Evolutionary conservation across 164 flowering plant species (phyloP).

Genomic region (Aristolochia californica): DNA sequence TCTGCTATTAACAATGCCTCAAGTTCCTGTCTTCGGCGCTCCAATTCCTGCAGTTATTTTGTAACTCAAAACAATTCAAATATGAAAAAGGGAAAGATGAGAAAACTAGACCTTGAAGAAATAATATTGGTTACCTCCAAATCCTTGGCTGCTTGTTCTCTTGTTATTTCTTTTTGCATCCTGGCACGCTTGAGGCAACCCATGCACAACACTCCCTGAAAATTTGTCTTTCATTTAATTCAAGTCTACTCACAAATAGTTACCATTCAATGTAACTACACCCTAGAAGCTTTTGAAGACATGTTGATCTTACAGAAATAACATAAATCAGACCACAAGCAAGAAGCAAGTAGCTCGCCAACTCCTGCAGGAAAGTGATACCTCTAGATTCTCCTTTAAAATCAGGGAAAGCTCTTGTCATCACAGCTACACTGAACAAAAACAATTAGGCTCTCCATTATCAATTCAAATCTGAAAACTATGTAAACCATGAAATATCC

Average conservation of each 20-base stretch:
- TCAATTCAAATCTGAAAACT: too few relatives aligned
- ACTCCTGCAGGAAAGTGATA: conserved; percentile 63
- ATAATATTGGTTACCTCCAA: conserved; percentile 44
- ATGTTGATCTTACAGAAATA: conserved; percentile 39
- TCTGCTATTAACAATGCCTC: conserved; percentile 45
- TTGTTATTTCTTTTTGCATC: conserved; percentile 52
- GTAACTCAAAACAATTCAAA: background rate
- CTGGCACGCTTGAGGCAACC: conserved; percentile 80
- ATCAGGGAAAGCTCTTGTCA: conserved; percentile 93
- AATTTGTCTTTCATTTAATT: background rate
- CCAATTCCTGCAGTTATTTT: conserved; percentile 48
- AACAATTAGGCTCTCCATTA: too few relatives aligned
- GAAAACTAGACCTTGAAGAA: background rate
- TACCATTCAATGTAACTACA: too few relatives aligned
- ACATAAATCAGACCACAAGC: conserved; percentile 67
- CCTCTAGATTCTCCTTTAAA: conserved; percentile 19
- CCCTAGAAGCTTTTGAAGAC: too few relatives aligned
- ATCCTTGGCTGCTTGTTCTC: conserved; percentile 71
- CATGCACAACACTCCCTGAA: conserved; percentile 72
- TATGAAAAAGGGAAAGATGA: too few relatives aligned
- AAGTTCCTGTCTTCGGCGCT: conserved; percentile 67
- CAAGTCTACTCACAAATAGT: too few relatives aligned
- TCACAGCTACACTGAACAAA: conserved; percentile 77
- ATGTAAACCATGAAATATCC: too few relatives aligned
- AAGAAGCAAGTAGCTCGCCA: conserved; percentile 82